Base-by-base conservation (phyloP, 73 alveolate species). In the Halteria grandinella region DNA sequence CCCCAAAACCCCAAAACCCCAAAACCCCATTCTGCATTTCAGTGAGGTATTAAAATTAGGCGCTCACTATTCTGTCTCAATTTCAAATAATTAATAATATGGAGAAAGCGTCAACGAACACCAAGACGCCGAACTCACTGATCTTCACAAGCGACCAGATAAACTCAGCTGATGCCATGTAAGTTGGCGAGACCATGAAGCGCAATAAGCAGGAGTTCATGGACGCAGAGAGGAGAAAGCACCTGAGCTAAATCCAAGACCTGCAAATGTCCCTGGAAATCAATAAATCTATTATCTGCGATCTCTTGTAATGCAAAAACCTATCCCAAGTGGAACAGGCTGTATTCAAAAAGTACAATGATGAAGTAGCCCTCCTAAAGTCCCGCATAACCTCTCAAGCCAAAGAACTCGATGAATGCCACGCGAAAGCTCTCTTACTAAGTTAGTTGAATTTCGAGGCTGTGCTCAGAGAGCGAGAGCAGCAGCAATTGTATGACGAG, bases 221-320 rank as follows among this genome's bases (percentile, higher is more conserved):
- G 1, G 63, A 66, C 14, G 15, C 21, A 1, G 80, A 66, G 25
- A 66, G 47, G 52, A 44, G 32, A 43, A 52, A 44, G 7, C 36
- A 45, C 41, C 66, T 25, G 12, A 23, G 47, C 32, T n/a, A 47
- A 43, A 45, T 66, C 17, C 14, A 45, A 10, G 80, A 66, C 23
- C 52, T 66, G 20, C 32, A 41, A 21, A 25, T 11, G 32, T 25
- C 80, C 2, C 80, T 66, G 29, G 80, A 47, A 8, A 66, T 66
- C 1, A 66, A 66, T 57, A 66, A 66, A 27, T 63, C 62, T 1
- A 66, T 66, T 18, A 66, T 66, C 3, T 66, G 80, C 52, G 80
- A 66, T 66, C 41, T 66, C 8, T 23, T 66, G 50, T 25, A 66
- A 25, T 66, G 80, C 28, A 66, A 66, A 45, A 11, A 4, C 18